These are phyloP conservation scores for Massariosphaeria phaeospora DNA, from an alignment of 495 filamentous ascomycete genomes.

Conservation along the genomic window DNA sequence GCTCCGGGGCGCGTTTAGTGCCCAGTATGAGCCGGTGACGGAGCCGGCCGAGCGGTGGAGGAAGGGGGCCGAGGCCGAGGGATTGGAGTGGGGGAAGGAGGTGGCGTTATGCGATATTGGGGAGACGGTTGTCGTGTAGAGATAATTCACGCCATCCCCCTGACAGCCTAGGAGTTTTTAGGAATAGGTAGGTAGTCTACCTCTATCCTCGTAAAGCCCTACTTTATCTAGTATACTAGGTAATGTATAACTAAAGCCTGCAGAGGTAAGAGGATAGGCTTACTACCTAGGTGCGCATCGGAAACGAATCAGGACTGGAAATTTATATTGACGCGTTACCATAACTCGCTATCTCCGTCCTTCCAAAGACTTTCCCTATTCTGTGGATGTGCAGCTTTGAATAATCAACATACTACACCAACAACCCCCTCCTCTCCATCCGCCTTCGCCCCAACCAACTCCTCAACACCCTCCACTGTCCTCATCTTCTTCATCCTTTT, in stretches of 20 bases:
- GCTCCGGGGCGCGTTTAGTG: conserved; percentile 40
- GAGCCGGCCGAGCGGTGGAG: conserved; percentile 42
- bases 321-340: too few relatives aligned
- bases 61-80: conserved; percentile 41
- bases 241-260: too few relatives aligned
- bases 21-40: conserved; percentile 43
- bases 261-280: too few relatives aligned
- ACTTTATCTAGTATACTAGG: too few relatives aligned
- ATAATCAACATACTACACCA: conserved; percentile 20
- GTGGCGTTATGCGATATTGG: conserved; percentile 42
- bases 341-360: too few relatives aligned
- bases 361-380: too few relatives aligned
- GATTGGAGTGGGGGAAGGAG: conserved; percentile 37
- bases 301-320: too few relatives aligned
- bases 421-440: conserved; percentile 12
- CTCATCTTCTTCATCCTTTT: conserved; percentile 5
- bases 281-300: too few relatives aligned
- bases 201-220: too few relatives aligned
- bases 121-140: conserved; percentile 40
- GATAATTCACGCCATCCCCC: neutral
- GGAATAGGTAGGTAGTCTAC: too few relatives aligned
- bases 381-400: too few relatives aligned
- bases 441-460: neutral
- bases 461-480: conserved; percentile 18
- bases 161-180: too few relatives aligned